phyloP scores from a whole-genome alignment of 495 filamentous ascomycete species.

The Aspergillus sclerotiicarbonarius region DNA sequence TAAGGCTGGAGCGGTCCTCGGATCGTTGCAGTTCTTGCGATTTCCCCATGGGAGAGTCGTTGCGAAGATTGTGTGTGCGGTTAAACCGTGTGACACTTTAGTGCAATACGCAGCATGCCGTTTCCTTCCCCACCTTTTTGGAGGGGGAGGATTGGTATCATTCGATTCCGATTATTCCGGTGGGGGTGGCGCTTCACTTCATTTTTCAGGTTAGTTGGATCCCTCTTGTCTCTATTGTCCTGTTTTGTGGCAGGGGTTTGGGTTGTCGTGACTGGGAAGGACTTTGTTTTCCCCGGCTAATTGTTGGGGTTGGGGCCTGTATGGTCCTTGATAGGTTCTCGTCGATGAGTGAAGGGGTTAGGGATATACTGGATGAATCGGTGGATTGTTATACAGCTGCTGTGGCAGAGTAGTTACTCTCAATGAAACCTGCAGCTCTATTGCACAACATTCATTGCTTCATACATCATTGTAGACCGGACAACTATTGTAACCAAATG shows the following conservation, averaged over 20 bases:
- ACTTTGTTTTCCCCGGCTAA: constrained; percentile 38
- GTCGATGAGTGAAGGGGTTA: not conserved
- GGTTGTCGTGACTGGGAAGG: constrained; percentile 28
- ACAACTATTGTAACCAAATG: constrained; percentile 1
- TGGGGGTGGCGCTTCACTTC: constrained; percentile 74
- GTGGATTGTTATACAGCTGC: not conserved
- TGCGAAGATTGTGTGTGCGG: constrained; percentile 84
- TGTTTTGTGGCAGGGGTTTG: constrained; percentile 10
- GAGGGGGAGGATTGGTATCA: constrained; percentile 60
- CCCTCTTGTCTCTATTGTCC: constrained; percentile 1
- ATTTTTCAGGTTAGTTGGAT: constrained; percentile 61
- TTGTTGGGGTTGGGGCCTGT: constrained; percentile 28
- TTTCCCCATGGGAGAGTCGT: constrained; percentile 81
- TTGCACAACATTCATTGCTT: no score
- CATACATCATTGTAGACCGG: not conserved
- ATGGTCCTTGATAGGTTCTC: constrained; percentile 7
- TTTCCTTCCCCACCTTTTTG: constrained; percentile 26
- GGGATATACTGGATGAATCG: not conserved
- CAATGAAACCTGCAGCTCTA: no score
- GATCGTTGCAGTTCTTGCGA: no score
- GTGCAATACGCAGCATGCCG: constrained; percentile 98
- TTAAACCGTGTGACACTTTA: constrained; percentile 67
- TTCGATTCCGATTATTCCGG: constrained; percentile 99
- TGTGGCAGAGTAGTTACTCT: no score
- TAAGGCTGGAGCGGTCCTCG: no score